Percentiles rank a stretch among this genome's conserved stretches.
Evolutionary conservation across 192 early-diverging fungal genomes (phyloP).

Genomic region (Mortierella hygrophila): DNA sequence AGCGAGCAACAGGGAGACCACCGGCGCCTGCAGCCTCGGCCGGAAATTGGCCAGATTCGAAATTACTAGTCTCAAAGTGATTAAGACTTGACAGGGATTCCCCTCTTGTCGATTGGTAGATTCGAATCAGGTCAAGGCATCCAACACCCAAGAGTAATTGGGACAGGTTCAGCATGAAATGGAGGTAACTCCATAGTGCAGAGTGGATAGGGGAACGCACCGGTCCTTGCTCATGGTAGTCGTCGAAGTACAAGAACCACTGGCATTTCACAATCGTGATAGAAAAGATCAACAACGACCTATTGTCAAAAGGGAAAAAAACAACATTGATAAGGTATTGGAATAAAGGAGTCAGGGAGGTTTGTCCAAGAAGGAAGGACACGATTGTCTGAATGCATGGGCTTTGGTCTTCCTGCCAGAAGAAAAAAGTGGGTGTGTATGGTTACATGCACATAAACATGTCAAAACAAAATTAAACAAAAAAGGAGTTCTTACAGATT

Average conservation of each 20-base stretch:
- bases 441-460: slow-evolving; percentile 11
- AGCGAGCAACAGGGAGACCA: background rate
- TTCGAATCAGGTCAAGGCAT: slow-evolving; percentile 57
- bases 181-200: slow-evolving; percentile 60
- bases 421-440: slow-evolving; percentile 9
- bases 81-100: background rate
- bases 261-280: slow-evolving; percentile 61
- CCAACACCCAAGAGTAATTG: slow-evolving; percentile 64
- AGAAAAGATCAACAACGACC: slow-evolving; percentile 57
- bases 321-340: background rate
- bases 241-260: slow-evolving; percentile 68
- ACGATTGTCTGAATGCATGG: slow-evolving; percentile 13
- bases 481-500: slow-evolving; percentile 23
- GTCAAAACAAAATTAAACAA: slow-evolving; percentile 1
- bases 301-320: slow-evolving; percentile 6
- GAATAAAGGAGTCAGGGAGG: background rate
- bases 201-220: slow-evolving; percentile 31
- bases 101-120: slow-evolving; percentile 24
- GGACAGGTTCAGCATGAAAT: slow-evolving; percentile 64
- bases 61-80: background rate
- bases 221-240: slow-evolving; percentile 60
- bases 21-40: background rate
- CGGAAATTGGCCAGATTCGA: background rate
- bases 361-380: background rate
- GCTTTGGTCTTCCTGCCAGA: background rate